Percentiles rank a stretch among this genome's conserved stretches.
Conservation (phyloP, 2,329 filamentous ascomycete species). For the Aureobasidium vineae region DNA sequence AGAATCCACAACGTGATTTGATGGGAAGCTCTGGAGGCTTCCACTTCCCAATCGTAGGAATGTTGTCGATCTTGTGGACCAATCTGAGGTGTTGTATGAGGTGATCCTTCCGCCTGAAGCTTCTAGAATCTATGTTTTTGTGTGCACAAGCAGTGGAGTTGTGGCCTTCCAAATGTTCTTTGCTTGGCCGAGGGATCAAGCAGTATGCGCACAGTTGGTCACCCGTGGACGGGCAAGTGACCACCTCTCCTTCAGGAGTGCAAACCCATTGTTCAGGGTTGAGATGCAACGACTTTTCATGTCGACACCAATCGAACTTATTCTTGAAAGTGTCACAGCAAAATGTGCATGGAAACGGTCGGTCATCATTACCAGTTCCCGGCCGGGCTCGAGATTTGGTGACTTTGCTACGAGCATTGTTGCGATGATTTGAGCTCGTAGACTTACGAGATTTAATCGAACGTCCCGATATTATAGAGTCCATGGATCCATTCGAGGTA, state of each 20-base stretch:
- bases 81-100: constrained; percentile 60
- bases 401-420: constrained; percentile 1
- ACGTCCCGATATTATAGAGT: constrained; percentile 19
- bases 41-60: constrained; percentile 64
- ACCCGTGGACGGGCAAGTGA: background rate
- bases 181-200: background rate
- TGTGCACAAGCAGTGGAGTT: constrained; percentile 65
- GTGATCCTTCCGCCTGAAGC: constrained; percentile 63
- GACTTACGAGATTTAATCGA: constrained; percentile 8
- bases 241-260: constrained; percentile 55
- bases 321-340: constrained; percentile 57
- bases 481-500: constrained; percentile 18
- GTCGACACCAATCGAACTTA: constrained; percentile 62
- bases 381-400: constrained; percentile 15
- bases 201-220: constrained; percentile 15
- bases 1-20: constrained; percentile 57
- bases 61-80: constrained; percentile 61
- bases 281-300: constrained; percentile 64
- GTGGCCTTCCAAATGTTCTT: constrained; percentile 58
- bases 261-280: constrained; percentile 65
- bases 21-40: constrained; percentile 56
- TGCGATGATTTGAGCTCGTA: constrained; percentile 3
- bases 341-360: constrained; percentile 56
- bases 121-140: constrained; percentile 61
- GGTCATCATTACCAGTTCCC: constrained; percentile 5